These are phyloP conservation scores for Lentinula novae-zelandiae DNA, from an alignment of 1,284 basidiomycete genomes.

Conservation along the genomic window DNA sequence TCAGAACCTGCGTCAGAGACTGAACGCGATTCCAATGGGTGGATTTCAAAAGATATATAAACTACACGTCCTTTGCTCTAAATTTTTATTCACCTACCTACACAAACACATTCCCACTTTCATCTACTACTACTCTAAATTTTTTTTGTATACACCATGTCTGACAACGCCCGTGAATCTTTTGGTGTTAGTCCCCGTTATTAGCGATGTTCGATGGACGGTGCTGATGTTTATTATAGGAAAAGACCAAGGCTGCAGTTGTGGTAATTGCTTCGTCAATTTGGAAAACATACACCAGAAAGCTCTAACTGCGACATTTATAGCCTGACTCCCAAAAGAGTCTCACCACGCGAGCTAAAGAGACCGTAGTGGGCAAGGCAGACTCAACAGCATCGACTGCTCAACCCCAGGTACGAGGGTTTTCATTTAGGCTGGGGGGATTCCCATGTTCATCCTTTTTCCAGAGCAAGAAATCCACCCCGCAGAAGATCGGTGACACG, in stretches of 20 bases:
- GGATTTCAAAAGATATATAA: neutral
- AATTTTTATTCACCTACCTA: neutral
- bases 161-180: slow-evolving; percentile 44
- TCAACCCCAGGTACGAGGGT: slow-evolving; percentile 15
- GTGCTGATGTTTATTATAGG: slow-evolving; percentile 14
- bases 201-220: neutral
- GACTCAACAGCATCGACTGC: slow-evolving; percentile 14
- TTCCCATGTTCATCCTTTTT: too few relatives aligned
- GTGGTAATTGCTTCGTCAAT: too few relatives aligned
- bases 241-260: slow-evolving; percentile 42
- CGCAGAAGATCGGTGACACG: slow-evolving; percentile 33
- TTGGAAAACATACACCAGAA: too few relatives aligned
- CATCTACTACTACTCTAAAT: neutral
- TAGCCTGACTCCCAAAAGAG: slow-evolving; percentile 18
- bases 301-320: too few relatives aligned
- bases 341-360: slow-evolving; percentile 11
- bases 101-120: neutral
- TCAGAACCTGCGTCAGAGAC: neutral
- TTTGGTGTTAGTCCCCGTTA: slow-evolving; percentile 28
- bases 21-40: neutral
- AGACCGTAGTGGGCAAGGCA: slow-evolving; percentile 11
- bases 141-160: slow-evolving; percentile 28
- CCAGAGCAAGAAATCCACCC: slow-evolving; percentile 11
- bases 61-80: neutral
- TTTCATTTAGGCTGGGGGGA: neutral